These are phyloP conservation scores for Peniophora sp. DNA, from an alignment of 1,284 basidiomycete genomes.

Conservation along the genomic window DNA sequence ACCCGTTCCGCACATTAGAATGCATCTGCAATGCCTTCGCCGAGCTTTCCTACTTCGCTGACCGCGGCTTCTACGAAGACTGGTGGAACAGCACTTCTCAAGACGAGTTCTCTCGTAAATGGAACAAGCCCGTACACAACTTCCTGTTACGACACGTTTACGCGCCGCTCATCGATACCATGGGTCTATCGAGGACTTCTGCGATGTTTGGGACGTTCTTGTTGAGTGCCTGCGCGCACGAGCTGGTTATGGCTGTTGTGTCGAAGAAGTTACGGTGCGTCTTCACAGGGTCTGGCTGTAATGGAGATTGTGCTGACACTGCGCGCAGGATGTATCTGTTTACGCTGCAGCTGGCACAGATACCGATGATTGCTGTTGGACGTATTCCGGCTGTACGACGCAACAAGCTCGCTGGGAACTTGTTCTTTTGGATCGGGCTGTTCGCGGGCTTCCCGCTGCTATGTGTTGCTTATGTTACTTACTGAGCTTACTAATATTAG, in stretches of 20 bases:
- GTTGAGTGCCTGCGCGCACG: constrained; percentile 82
- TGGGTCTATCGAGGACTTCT: constrained; percentile 63
- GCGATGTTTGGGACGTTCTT: constrained; percentile 94
- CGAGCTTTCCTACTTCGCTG: constrained; percentile 89
- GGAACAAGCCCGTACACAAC: constrained; percentile 89
- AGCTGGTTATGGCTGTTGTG: constrained; percentile 96
- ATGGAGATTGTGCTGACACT: neutral
- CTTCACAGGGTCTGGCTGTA: too few species aligned
- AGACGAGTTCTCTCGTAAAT: constrained; percentile 95
- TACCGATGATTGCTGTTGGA: constrained; percentile 84
- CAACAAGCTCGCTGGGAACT: constrained; percentile 73
- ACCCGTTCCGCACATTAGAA: constrained; percentile 35
- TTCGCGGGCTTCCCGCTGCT: constrained; percentile 90
- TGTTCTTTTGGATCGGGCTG: constrained; percentile 91
- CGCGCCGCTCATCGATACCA: constrained; percentile 75
- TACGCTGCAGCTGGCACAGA: constrained; percentile 69
- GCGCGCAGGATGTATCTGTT: constrained; percentile 53
- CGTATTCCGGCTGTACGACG: constrained; percentile 69
- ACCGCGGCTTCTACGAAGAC: constrained; percentile 95
- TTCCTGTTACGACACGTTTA: constrained; percentile 96
- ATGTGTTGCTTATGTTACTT: constrained; percentile 78
- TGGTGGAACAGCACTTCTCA: constrained; percentile 98
- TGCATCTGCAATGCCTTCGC: constrained; percentile 96
- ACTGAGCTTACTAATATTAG: constrained; percentile 26
- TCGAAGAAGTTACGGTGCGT: constrained; percentile 78